These are phyloP conservation scores for Borovskyia barvae DNA, from an alignment of 208 protist species.

Conservation along the genomic window DNA sequence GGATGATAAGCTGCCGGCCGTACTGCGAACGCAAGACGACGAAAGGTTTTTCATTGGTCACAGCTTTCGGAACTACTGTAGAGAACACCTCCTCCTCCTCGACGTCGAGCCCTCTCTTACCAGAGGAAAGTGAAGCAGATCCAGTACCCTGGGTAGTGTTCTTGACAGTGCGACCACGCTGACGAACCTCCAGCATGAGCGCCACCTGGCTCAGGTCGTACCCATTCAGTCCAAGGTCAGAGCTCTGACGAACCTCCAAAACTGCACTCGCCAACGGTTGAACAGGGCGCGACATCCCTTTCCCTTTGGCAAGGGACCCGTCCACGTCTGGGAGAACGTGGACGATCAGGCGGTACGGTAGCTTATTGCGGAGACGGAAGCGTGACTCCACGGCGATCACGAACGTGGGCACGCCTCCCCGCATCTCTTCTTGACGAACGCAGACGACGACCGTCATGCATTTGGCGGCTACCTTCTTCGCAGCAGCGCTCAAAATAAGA, in stretches of 20 bases:
- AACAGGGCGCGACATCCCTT: conserved; percentile 11
- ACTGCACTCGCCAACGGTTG: conserved; percentile 22
- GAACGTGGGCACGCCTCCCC: conserved; percentile 67
- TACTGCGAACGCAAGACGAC: conserved; percentile 29
- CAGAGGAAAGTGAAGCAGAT: not conserved
- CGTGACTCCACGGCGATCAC: conserved; percentile 62
- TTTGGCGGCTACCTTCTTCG: not conserved
- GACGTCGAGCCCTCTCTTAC: not conserved
- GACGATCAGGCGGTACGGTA: conserved; percentile 62
- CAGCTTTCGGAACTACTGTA: conserved; percentile 12
- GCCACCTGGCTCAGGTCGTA: conserved; percentile 26
- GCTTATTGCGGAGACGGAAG: conserved; percentile 62
- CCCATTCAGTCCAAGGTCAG: conserved; percentile 35
- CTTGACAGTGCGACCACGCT: conserved; percentile 14
- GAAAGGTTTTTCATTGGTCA: conserved; percentile 15
- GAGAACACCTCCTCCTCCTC: conserved; percentile 28
- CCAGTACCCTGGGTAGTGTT: not conserved
- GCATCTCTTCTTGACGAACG: conserved; percentile 54
- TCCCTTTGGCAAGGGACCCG: conserved; percentile 20
- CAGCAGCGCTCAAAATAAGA: conserved; percentile 30
- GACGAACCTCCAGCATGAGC: conserved; percentile 43
- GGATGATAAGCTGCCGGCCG: conserved; percentile 43
- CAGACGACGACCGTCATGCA: conserved; percentile 33
- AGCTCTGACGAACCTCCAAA: conserved; percentile 38
- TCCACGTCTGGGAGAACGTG: conserved; percentile 24